Evolutionary conservation across 768 basidiomycete species (phyloP), one percentile per base, ranked within the genome.

Genomic region (Hericium coralloides): DNA sequence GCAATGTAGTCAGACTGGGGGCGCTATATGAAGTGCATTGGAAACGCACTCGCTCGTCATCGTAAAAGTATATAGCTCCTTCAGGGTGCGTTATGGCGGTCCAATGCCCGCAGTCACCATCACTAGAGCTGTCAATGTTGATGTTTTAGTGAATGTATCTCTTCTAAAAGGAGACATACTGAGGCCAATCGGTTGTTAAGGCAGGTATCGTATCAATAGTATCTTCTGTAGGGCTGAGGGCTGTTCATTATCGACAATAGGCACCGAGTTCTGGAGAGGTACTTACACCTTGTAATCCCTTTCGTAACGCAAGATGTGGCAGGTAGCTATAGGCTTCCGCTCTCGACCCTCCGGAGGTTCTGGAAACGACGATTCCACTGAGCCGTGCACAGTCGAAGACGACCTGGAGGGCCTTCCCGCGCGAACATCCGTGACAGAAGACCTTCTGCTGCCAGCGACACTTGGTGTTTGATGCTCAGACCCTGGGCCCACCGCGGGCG

Each of bases 61-160:
- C 72, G 60, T 74, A 75, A 55, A 80, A 87, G 63, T 85, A 87
- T 15, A 78, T 72, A 15, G 73, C 76, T 4, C 85, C 85, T 66
- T 87, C 84, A 0, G 84, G 83, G 60, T 86, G 85, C 1, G 72
- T 67, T 37, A 70, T 68, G 1, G 74, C 65, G 6, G 38, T 65
- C 85, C 85, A 86, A 4, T 50, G 60, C 18, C 38, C 31, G 43
- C 43, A 45, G 18, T 20, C 17, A 20, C 43, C 43, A 22, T 36
- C 49, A 8, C 23, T 17, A 10, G 49, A 17, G 12, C 49, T 25
- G 7, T 25, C 25, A 15, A 31, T 25, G 26, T 22, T 10, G 7
- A 5, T 23, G n/a, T 9, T 23, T 17, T 22, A 17, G 3, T 17
- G 18, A 50, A 8, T 5, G 7, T 7, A 18, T n/a, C 22, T 14